Evolutionary conservation across 2,329 filamentous ascomycete species (phyloP).

Genomic region (Epichloe aotearoae): DNA sequence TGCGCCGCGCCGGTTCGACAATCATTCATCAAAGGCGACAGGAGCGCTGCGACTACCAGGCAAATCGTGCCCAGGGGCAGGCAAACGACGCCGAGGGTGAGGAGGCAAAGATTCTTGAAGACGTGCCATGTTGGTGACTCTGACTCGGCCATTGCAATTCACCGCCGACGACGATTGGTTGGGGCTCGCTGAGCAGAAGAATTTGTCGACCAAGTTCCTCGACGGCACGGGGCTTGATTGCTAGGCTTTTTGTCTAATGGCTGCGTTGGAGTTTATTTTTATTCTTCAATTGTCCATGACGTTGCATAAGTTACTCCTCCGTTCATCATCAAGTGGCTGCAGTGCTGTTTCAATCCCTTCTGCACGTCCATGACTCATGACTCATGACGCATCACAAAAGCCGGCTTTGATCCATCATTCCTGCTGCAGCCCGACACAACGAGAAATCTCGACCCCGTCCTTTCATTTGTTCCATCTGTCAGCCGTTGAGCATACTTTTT

Average conservation of each 20-base stretch:
- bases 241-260: too few species aligned
- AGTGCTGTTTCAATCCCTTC: not conserved
- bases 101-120: slow-evolving; percentile 13
- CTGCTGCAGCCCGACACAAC: slow-evolving; percentile 23
- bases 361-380: not conserved
- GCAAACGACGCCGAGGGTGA: slow-evolving; percentile 20
- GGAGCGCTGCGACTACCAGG: slow-evolving; percentile 7
- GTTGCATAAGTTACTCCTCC: too few species aligned
- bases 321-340: not conserved
- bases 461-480: slow-evolving; percentile 14
- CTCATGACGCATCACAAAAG: not conserved
- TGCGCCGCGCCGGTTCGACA: slow-evolving; percentile 4
- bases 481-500: slow-evolving; percentile 1
- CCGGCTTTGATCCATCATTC: not conserved
- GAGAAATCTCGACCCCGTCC: slow-evolving; percentile 56
- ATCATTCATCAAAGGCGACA: not conserved
- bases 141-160: not conserved
- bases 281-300: not conserved
- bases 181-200: not conserved
- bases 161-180: not conserved
- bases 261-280: not conserved
- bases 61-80: slow-evolving; percentile 39
- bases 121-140: slow-evolving; percentile 7
- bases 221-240: too few species aligned
- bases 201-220: too few species aligned